Percentiles rank a stretch among this genome's conserved stretches.
phyloP scores from a whole-genome alignment of 169 alveolate genomes.

The Cryptosporidium viatorum region DNA sequence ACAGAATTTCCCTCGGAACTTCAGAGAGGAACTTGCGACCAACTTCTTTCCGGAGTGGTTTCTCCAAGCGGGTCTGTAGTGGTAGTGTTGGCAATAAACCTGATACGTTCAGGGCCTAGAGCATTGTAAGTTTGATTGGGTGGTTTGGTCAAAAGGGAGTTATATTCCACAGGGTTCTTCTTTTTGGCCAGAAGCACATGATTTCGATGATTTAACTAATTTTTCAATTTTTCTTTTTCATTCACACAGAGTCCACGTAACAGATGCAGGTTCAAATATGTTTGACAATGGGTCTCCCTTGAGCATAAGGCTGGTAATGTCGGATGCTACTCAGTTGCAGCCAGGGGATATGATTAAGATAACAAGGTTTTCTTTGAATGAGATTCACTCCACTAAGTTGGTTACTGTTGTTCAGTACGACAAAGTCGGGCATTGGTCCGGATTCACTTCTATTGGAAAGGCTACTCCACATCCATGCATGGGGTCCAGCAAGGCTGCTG shows the following conservation, averaged over 20 bases:
- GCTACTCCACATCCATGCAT: conserved; percentile 71
- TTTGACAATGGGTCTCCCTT: conserved; percentile 64
- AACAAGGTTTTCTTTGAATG: conserved; percentile 60
- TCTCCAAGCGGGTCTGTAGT: conserved; percentile 64
- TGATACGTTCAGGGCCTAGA: conserved; percentile 75
- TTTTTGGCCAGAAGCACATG: background rate
- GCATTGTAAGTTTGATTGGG: conserved; percentile 57
- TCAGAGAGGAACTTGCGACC: conserved; percentile 69
- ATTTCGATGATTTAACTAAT: background rate
- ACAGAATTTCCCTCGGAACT: conserved; percentile 66
- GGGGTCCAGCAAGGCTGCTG: conserved; percentile 57
- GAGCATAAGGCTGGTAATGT: conserved; percentile 73
- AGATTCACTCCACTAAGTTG: conserved; percentile 63
- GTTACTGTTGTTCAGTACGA: conserved; percentile 70
- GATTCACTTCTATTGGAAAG: conserved; percentile 66
- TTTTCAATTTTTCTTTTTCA: background rate
- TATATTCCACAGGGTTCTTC: background rate
- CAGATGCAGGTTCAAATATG: conserved; percentile 75
- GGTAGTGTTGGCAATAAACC: conserved; percentile 61
- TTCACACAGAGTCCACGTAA: conserved; percentile 56
- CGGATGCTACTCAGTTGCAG: conserved; percentile 73
- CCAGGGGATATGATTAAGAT: conserved; percentile 72
- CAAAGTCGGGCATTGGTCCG: conserved; percentile 68
- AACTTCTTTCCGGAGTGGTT: conserved; percentile 72
- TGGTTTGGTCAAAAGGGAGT: background rate